phyloP scores from a whole-genome alignment of 352 stramenopile genomes.

The Globisporangium mamillatum region DNA sequence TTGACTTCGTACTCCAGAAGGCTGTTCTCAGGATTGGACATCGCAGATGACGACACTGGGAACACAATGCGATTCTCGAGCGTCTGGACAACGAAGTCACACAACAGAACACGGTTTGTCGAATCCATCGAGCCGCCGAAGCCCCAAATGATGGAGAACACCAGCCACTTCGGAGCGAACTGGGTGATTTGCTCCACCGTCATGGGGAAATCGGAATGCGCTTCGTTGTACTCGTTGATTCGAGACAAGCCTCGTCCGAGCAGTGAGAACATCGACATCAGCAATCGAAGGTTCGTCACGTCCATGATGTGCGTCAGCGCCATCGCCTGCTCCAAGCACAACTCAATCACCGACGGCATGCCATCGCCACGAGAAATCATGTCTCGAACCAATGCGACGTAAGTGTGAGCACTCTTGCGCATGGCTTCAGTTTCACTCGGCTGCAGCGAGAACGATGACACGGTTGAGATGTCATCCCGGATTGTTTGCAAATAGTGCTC shows the following conservation, averaged over 20 bases:
- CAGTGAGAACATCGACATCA: slow-evolving; percentile 97
- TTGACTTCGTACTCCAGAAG: slow-evolving; percentile 97
- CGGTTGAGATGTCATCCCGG: slow-evolving; percentile 52
- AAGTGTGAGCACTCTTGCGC: slow-evolving; percentile 63
- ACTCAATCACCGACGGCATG: slow-evolving; percentile 84
- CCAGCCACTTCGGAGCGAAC: slow-evolving; percentile 96
- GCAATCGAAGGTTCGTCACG: slow-evolving; percentile 89
- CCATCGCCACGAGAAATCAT: slow-evolving; percentile 51
- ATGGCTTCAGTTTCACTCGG: slow-evolving; percentile 60
- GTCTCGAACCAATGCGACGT: slow-evolving; percentile 55
- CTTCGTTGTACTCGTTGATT: slow-evolving; percentile 99
- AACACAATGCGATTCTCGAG: slow-evolving; percentile 89
- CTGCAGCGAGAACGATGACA: slow-evolving; percentile 68
- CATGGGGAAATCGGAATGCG: slow-evolving; percentile 98
- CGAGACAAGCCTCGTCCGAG: slow-evolving; percentile 92
- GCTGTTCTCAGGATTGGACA: slow-evolving; percentile 63
- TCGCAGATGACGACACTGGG: slow-evolving; percentile 52
- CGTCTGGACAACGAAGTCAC: slow-evolving; percentile 84
- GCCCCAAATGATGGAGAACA: slow-evolving; percentile 98
- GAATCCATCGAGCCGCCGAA: slow-evolving; percentile 97
- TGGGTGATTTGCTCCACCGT: slow-evolving; percentile 93
- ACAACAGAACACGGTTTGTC: slow-evolving; percentile 90
- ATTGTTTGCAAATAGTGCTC: slow-evolving; percentile 83
- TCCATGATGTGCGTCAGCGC: slow-evolving; percentile 95
- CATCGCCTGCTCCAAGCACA: slow-evolving; percentile 93